A percentile compares a stretch with the other conserved stretches of the same genome.
Conservation (phyloP, 805 yeast genomes). For the Ogataea neopini region DNA sequence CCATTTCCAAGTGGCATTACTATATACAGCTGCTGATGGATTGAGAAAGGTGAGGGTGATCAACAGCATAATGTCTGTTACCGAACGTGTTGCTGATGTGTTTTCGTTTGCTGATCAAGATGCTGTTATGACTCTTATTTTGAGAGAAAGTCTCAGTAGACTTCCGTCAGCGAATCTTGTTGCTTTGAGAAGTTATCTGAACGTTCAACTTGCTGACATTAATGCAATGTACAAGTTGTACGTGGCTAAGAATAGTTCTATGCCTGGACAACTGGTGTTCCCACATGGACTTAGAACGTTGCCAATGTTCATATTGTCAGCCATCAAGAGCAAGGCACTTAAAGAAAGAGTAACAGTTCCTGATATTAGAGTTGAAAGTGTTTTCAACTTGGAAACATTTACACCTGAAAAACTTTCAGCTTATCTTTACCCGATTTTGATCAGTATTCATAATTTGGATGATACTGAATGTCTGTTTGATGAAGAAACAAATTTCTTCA, state of each 20-base stretch:
- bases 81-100: constrained; percentile 69
- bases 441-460: constrained; percentile 65
- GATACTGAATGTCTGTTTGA: constrained; percentile 58
- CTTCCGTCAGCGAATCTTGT: constrained; percentile 41
- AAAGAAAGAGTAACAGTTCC: constrained; percentile 51
- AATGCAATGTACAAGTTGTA: constrained; percentile 57
- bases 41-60: constrained; percentile 82
- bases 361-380: constrained; percentile 64
- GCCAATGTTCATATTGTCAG: constrained; percentile 64
- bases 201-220: constrained; percentile 50
- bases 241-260: constrained; percentile 43
- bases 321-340: constrained; percentile 68
- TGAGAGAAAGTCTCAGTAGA: constrained; percentile 47
- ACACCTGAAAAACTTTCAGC: constrained; percentile 58
- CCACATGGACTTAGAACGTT: constrained; percentile 80
- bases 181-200: constrained; percentile 34
- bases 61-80: constrained; percentile 78
- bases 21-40: constrained; percentile 81
- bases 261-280: constrained; percentile 67
- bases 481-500: constrained; percentile 43
- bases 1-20: constrained; percentile 86
- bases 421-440: constrained; percentile 77
- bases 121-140: constrained; percentile 51
- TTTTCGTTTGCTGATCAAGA: constrained; percentile 82
- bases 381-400: constrained; percentile 50